Conservation (phyloP, 2,329 filamentous ascomycete genomes). For the Ceratocystis cacaofunesta region DNA sequence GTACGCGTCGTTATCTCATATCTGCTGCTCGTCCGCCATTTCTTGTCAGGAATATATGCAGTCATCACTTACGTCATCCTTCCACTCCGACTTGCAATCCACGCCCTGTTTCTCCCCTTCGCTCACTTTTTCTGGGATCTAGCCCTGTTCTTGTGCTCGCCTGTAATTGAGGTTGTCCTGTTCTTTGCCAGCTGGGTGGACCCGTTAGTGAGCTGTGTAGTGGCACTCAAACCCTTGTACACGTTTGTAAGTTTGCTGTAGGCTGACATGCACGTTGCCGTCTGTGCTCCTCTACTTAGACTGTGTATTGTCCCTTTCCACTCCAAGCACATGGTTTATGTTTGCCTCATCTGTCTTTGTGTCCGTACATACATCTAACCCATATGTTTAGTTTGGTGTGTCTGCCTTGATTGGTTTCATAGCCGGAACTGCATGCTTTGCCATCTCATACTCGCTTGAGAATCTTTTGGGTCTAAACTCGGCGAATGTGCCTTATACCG, state of each 20-base stretch:
- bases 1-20: background rate
- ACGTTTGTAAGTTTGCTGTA: conserved; percentile 15
- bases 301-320: background rate
- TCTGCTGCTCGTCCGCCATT: background rate
- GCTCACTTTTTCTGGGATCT: background rate
- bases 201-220: background rate
- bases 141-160: conserved; percentile 4
- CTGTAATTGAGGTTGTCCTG: background rate
- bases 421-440: conserved; percentile 9
- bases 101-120: background rate
- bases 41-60: background rate
- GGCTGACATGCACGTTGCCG: background rate
- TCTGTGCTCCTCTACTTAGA: background rate
- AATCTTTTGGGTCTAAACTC: background rate
- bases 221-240: conserved; percentile 11
- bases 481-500: background rate
- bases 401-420: conserved; percentile 14
- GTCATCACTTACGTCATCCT: background rate
- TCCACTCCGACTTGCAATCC: background rate
- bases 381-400: conserved; percentile 6
- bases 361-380: background rate
- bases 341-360: background rate
- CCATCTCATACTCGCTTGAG: conserved; percentile 2
- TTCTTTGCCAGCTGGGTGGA: conserved; percentile 8
- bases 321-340: background rate